phyloP scores from a whole-genome alignment of 768 basidiomycete genomes.

The Agrocybe chaxingu region DNA sequence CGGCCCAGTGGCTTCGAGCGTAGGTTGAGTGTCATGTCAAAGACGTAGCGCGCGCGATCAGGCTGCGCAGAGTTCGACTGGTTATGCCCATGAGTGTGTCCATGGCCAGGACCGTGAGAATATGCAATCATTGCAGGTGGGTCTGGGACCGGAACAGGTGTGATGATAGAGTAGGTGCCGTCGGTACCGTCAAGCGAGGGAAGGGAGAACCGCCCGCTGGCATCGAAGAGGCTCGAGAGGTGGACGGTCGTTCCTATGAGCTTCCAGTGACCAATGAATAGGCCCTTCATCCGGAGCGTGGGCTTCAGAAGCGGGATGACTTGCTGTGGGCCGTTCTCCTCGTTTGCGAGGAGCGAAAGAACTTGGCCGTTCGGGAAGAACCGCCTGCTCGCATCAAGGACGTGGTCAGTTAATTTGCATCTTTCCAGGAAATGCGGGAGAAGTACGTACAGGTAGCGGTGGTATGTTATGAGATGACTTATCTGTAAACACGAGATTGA shows the following conservation, averaged over 20 bases:
- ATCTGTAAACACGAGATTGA: constrained; percentile 40
- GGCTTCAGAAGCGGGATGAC: constrained; percentile 78
- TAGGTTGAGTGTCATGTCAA: constrained; percentile 69
- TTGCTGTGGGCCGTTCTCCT: constrained; percentile 65
- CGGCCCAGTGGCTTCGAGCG: constrained; percentile 78
- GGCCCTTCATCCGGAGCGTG: constrained; percentile 75
- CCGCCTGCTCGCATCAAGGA: constrained; percentile 43
- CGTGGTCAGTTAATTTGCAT: not conserved
- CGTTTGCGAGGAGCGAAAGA: constrained; percentile 80
- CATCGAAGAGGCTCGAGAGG: constrained; percentile 64
- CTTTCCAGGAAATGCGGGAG: not conserved
- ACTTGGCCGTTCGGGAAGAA: constrained; percentile 88
- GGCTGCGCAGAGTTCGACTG: too few species aligned
- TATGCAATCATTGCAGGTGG: constrained; percentile 4
- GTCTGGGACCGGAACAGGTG: constrained; percentile 9
- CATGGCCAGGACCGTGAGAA: too few species aligned
- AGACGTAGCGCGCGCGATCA: constrained; percentile 51
- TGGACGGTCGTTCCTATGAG: constrained; percentile 60
- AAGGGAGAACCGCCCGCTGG: constrained; percentile 36
- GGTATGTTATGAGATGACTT: constrained; percentile 86
- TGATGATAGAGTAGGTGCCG: constrained; percentile 1
- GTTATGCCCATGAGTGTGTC: too few species aligned
- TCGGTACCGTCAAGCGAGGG: constrained; percentile 8
- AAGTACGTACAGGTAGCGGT: constrained; percentile 77
- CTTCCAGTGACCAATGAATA: constrained; percentile 69